These are phyloP conservation scores for Leccinum olivaceoglutinosum DNA, from an alignment of 1,284 basidiomycete species.

Conservation along the genomic window DNA sequence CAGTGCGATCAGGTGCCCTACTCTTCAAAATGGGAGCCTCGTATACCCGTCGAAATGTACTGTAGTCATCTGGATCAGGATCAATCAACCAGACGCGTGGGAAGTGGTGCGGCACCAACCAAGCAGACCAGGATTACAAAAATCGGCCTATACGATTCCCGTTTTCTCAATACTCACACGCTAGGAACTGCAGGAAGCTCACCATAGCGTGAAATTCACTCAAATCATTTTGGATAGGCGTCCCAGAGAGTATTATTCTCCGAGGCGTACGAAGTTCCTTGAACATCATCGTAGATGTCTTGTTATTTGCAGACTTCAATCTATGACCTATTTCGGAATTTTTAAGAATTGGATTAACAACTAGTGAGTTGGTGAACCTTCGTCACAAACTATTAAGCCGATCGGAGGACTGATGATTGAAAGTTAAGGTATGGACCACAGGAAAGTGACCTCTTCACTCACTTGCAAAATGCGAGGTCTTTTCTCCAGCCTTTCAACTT, in stretches of 20 bases:
- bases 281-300: conserved; percentile 90
- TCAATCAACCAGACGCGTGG: background rate
- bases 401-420: conserved; percentile 65
- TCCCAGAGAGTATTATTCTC: conserved; percentile 89
- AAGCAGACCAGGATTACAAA: conserved; percentile 88
- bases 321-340: conserved; percentile 65
- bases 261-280: conserved; percentile 70
- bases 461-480: conserved; percentile 63
- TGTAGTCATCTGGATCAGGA: conserved; percentile 55
- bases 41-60: conserved; percentile 74
- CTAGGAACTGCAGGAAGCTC: conserved; percentile 15
- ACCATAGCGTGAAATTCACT: conserved; percentile 97
- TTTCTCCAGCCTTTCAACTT: conserved; percentile 34
- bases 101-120: conserved; percentile 39
- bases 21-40: conserved; percentile 89
- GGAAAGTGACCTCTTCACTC: conserved; percentile 20
- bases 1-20: conserved; percentile 70
- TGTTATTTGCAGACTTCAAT: conserved; percentile 88
- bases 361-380: conserved; percentile 49
- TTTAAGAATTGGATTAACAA: background rate
- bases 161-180: background rate
- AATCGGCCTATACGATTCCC: conserved; percentile 63
- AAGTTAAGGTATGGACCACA: conserved; percentile 1
- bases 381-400: conserved; percentile 93
- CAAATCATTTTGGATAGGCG: conserved; percentile 96